Evolutionary conservation across 768 basidiomycete genomes (phyloP).

Genomic region (Auriscalpium microsporum): DNA sequence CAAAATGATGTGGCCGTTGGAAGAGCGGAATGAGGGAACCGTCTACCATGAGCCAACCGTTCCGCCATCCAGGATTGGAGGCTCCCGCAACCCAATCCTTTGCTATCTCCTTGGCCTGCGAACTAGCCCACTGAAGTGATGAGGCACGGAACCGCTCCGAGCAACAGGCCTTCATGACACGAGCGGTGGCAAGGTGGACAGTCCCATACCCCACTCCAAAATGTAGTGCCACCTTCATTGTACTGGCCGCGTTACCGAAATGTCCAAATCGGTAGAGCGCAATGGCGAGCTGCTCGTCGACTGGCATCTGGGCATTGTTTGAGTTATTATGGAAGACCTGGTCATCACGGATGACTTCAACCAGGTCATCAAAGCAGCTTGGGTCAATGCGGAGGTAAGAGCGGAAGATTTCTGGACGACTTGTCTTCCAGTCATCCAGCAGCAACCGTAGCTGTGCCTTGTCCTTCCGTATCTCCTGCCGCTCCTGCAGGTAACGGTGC

Average conservation of each 20-base stretch:
- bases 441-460: neutral
- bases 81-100: too few relatives aligned
- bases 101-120: too few relatives aligned
- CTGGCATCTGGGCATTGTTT: constrained; percentile 20
- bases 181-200: constrained; percentile 4
- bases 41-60: too few relatives aligned
- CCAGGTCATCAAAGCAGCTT: neutral
- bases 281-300: constrained; percentile 19
- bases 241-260: constrained; percentile 12
- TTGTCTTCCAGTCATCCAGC: too few relatives aligned
- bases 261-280: constrained; percentile 18
- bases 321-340: constrained; percentile 23
- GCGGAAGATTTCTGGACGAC: too few relatives aligned
- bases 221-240: constrained; percentile 7
- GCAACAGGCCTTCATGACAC: constrained; percentile 4
- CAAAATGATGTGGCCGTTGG: too few relatives aligned
- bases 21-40: too few relatives aligned
- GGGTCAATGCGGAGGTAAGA: too few relatives aligned
- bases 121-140: too few relatives aligned
- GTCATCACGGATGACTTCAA: constrained; percentile 3
- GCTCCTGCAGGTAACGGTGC: neutral
- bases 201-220: constrained; percentile 9
- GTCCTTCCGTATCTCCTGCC: neutral
- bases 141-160: too few relatives aligned
- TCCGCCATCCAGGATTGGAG: too few relatives aligned